These are phyloP conservation scores for Fomitiporia mediterranea DNA, from an alignment of 1,284 basidiomycete genomes.

Conservation along the genomic window DNA sequence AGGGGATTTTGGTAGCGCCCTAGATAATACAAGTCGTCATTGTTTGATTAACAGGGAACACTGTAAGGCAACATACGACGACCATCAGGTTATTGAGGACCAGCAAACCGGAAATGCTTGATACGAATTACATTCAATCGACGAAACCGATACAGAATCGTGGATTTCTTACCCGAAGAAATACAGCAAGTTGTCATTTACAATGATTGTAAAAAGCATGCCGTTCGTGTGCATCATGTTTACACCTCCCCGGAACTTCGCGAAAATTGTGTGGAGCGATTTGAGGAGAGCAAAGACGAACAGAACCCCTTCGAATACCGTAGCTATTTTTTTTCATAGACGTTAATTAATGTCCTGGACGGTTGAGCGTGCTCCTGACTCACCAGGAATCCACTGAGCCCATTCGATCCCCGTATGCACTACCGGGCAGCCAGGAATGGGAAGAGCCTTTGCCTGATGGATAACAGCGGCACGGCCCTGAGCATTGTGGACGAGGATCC, in stretches of 20 bases:
- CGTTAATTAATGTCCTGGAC: slow-evolving; percentile 34
- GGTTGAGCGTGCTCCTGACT: background rate
- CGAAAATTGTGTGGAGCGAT: slow-evolving; percentile 26
- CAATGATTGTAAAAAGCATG: slow-evolving; percentile 29
- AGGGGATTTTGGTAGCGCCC: slow-evolving; percentile 36
- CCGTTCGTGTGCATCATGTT: background rate
- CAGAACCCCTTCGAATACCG: slow-evolving; percentile 28
- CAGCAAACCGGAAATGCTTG: slow-evolving; percentile 32
- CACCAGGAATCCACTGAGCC: slow-evolving; percentile 39
- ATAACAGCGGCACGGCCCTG: slow-evolving; percentile 32
- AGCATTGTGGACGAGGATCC: slow-evolving; percentile 35
- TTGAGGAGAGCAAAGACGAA: slow-evolving; percentile 38
- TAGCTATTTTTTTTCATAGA: slow-evolving; percentile 13
- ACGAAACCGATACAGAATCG: background rate
- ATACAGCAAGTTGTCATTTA: slow-evolving; percentile 38
- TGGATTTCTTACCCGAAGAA: slow-evolving; percentile 32
- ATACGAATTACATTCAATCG: background rate
- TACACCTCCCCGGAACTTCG: background rate
- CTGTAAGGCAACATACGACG: slow-evolving; percentile 29
- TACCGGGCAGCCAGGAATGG: slow-evolving; percentile 39
- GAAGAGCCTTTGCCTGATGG: slow-evolving; percentile 31
- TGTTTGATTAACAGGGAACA: background rate
- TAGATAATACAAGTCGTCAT: background rate
- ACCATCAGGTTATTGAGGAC: slow-evolving; percentile 44
- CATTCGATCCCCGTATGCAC: slow-evolving; percentile 43